These are phyloP conservation scores for Boletus tylopilopsis DNA, from an alignment of 768 basidiomycete species.

Conservation along the genomic window DNA sequence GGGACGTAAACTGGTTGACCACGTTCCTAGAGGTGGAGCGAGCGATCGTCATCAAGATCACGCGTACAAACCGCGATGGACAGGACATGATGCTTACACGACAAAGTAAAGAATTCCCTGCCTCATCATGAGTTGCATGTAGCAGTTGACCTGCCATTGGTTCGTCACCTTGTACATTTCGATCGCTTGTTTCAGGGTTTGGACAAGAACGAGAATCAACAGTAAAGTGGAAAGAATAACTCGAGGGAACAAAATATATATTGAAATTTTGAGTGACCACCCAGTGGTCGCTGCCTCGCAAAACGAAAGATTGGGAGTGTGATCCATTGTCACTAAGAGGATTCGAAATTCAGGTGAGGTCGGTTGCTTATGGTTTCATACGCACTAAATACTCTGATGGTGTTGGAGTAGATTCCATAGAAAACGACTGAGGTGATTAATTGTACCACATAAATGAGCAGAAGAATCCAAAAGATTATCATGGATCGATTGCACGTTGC, in stretches of 20 bases:
- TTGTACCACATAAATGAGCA: background rate
- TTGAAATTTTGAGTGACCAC: background rate
- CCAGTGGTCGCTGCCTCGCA: background rate
- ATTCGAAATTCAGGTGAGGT: too few relatives aligned
- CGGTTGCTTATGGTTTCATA: background rate
- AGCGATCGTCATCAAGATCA: too few relatives aligned
- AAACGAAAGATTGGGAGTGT: background rate
- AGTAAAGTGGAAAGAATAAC: background rate
- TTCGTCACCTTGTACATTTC: conserved; percentile 1
- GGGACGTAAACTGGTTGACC: background rate
- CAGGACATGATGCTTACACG: background rate
- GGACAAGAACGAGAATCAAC: background rate
- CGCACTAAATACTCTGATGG: too few relatives aligned
- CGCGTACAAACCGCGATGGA: too few relatives aligned
- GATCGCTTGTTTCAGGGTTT: background rate
- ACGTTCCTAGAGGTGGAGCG: background rate
- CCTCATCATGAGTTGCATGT: background rate
- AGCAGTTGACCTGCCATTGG: conserved; percentile 7
- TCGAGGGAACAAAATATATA: background rate
- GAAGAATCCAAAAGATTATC: background rate
- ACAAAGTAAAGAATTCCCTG: conserved; percentile 14
- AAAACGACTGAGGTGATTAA: background rate
- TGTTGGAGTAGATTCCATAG: background rate
- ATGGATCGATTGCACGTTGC: background rate
- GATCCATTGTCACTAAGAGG: background rate